Percentiles rank a stretch among this genome's conserved stretches.
phyloP scores from a whole-genome alignment of 176 grass and related monocot genomes.

The Eleusine coracana region DNA sequence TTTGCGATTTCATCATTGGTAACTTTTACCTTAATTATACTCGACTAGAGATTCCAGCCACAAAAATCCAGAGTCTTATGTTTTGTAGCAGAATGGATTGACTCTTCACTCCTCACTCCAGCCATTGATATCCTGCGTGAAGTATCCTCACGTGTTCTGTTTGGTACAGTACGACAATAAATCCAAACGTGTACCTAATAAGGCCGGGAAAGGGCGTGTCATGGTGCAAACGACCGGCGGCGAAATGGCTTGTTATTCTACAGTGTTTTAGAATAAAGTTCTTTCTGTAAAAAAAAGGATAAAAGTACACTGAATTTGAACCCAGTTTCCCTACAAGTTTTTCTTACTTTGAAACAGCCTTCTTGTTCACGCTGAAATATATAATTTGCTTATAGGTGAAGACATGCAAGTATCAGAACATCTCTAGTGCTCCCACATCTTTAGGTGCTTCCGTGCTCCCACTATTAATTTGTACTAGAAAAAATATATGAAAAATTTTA shows the following conservation, averaged over 20 bases:
- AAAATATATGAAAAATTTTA: no score
- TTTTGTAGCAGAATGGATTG: neutral
- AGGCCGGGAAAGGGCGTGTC: slow-evolving; percentile 2
- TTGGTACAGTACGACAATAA: neutral
- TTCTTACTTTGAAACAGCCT: no score
- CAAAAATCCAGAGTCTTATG: neutral
- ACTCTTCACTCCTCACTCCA: neutral
- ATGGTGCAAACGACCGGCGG: neutral
- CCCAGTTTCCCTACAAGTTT: neutral
- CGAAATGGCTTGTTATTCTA: neutral
- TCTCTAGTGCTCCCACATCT: no score
- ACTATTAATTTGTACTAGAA: no score
- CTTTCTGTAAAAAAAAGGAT: neutral
- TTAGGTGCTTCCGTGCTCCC: no score
- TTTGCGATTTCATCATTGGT: neutral
- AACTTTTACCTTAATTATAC: neutral
- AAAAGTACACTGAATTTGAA: neutral
- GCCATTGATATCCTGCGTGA: neutral
- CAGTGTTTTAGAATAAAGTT: neutral
- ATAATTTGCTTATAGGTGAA: neutral
- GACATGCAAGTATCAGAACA: neutral
- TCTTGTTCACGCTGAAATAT: neutral
- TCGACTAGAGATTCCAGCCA: neutral
- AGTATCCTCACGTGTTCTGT: slow-evolving; percentile 3
- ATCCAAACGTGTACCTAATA: slow-evolving; percentile 16